Base-by-base conservation (phyloP, 2,329 filamentous ascomycete species). In the Hirsutella rhossiliensis region DNA sequence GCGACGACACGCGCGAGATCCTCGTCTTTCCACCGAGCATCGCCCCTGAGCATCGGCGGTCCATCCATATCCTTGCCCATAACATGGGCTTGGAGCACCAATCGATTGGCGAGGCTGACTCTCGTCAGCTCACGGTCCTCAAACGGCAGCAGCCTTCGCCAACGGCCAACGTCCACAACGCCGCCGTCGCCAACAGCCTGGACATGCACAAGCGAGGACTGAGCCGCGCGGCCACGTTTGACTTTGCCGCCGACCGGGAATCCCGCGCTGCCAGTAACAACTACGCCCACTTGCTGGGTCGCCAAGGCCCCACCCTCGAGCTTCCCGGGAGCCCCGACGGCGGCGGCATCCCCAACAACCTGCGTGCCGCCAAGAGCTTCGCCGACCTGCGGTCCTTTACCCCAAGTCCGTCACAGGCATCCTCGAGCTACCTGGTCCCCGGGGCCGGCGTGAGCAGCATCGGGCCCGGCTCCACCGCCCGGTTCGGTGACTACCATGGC, bases 311-410 rank as follows among this genome's bases (percentile, higher is more conserved):
- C 28, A 88, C 89, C n/a, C 71, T 97, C 32, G 85, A 89, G 58
- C 80, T 92, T 46, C 80, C 89, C n/a, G 87, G 87, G 52, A 89
- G 87, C 57, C 86, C 77, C 17, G 78, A 81, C 40, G 68, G 66
- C 17, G 65, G 62, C 47, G 69, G 68, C 27, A 80, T 81, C 29
- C 78, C 84, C 40, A 83, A 87, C 59, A 90, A 90, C 56, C 77
- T 98, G 31, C 83, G 92, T 38, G 87, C 87, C 27, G 92, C 90
- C 49, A 97, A 97, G 71, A 97, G 90, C 42, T 96, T 96, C 61
- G 92, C 90, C 31, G 92, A 98, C 60, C 69, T 98, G 50, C 84
- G 90, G 51, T 94, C 89, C 1, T 95, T 94, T 66, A 96, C 89
- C 15, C 90, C 90, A 11, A 97, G 90, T 54, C 90, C 92, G 6